Base-by-base conservation (phyloP, 495 filamentous ascomycete species). In the Hyaloscypha finlandica region DNA sequence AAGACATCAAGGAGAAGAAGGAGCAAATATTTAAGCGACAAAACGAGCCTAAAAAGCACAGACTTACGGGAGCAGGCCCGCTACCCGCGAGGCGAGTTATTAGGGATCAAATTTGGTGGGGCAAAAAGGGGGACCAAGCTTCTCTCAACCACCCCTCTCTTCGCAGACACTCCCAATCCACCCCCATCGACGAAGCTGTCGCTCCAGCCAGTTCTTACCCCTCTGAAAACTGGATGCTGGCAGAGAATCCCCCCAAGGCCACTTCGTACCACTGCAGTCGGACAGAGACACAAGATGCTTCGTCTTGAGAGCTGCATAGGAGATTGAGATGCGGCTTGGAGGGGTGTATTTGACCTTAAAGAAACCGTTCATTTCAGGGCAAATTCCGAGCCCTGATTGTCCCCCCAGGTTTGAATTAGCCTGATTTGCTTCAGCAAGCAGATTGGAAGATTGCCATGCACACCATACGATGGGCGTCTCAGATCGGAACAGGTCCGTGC, bases 401-500 rank as follows among this genome's bases (percentile, higher is more conserved):
- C 1, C 16, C 42, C 42, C 42, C 42, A 48, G 42, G 42, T 12
- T 48, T 48, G 11, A 16, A 48, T 19, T 48, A 48, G 42, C 42
- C 42, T 48, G 16, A 48, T 48, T 12, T 48, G 42, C 42, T 48
- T 48, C 42, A 4, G 42, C 8, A 19, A 48, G 42, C 4, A 19
- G 42, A 48, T 48, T 48, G 42, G 42, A 19, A 1, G 42, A 48
- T 19, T 48, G 42, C 16, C 9, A 48, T 14, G 42, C 42, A 48
- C 42, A 19, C 42, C 42, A 16, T 48, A 48, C 42, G 11, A 48
- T 48, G 8, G 2, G 16, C 37, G 59, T 61, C 59, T 61, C 59
- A 61, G 59, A 61, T 61, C 37, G 8, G 59, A 61, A 14, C 35
- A 51, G 6, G 59, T 61, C 59, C 37, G 59, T 61, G 59, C 53